These are phyloP conservation scores for Aspergillus sp. DNA, from an alignment of 2,329 filamentous ascomycete species.

Conservation along the genomic window DNA sequence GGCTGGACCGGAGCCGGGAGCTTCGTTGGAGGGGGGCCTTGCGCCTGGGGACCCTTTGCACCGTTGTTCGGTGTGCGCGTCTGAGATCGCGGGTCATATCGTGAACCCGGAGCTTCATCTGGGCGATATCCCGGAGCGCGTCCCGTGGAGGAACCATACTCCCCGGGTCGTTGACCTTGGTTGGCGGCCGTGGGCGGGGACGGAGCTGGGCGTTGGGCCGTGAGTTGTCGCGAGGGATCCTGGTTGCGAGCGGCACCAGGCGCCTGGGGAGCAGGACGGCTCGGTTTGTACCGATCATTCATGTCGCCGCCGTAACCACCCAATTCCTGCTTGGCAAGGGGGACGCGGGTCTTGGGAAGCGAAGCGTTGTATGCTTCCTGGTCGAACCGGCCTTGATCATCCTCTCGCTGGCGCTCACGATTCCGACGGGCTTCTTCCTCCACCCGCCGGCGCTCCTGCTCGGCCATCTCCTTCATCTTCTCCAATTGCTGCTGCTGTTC, in stretches of 20 bases:
- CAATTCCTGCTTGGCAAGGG: constrained; percentile 85
- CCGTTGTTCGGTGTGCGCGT: constrained; percentile 45
- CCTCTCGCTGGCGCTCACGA: constrained; percentile 33
- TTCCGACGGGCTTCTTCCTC: constrained; percentile 54
- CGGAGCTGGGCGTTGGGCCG: constrained; percentile 80
- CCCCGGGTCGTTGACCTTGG: constrained; percentile 24
- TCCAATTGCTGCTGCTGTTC: constrained; percentile 44
- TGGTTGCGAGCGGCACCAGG: constrained; percentile 57
- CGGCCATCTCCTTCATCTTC: constrained; percentile 57
- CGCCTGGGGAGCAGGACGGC: constrained; percentile 77
- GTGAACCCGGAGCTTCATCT: constrained; percentile 22
- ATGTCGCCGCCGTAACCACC: constrained; percentile 63
- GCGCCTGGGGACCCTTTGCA: constrained; percentile 37
- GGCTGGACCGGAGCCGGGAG: constrained; percentile 54
- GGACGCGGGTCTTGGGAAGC: constrained; percentile 74
- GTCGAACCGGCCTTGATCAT: constrained; percentile 69
- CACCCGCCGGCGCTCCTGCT: constrained; percentile 47
- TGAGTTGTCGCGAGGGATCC: constrained; percentile 52
- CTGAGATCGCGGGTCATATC: constrained; percentile 18
- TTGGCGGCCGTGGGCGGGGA: constrained; percentile 56
- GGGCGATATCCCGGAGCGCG: constrained; percentile 36
- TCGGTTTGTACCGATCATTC: constrained; percentile 72
- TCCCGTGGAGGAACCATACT: constrained; percentile 23
- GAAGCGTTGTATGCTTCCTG: constrained; percentile 87
- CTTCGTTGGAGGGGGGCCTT: constrained; percentile 55